Evolutionary conservation across 1,284 basidiomycete genomes (phyloP), one percentile per base, ranked within the genome.

Genomic region (Mycena sp.): DNA sequence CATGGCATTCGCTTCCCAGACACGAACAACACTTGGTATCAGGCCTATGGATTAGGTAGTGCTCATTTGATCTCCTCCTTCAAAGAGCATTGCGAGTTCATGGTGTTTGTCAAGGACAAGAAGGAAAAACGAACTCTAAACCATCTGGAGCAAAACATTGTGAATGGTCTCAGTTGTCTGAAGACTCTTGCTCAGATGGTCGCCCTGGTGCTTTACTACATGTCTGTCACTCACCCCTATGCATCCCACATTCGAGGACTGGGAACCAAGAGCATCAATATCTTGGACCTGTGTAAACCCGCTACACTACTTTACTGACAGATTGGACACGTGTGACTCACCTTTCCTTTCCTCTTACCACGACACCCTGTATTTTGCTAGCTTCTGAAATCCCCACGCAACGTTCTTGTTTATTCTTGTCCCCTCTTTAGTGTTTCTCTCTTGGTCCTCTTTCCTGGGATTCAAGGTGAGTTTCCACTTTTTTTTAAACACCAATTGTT

Each of bases 221-320:
- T 74, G 46, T 52, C 69, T 26, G 55, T 77, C 30, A 69, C 59
- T n/a, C 65, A 72, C 58, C 75, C 74, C 7, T 76, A 77, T 58
- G 65, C 77, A 49, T 40, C 61, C 1, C 26, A 53, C 10, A 70
- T 78, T 32, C 69, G 73, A 3, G 68, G 67, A 0, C 45, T 61
- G 4, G 59, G 65, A 9, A 53, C 40, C 2, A 66, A 67, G 21
- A 28, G 56, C 3, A 35, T 46, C 3, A 57, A 57, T 12, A 57
- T 57, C 16, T 61, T 78, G 2, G 69, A 75, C 57, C 71, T 79
- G n/a, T n/a, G n/a, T n/a, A n/a, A n/a, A n/a, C n/a, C n/a, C n/a
- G n/a, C n/a, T n/a, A n/a, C n/a, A n/a, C n/a, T n/a, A n/a, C n/a
- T n/a, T n/a, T n/a, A n/a, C n/a, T n/a, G n/a, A n/a, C n/a, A n/a